Conservation (phyloP, 139 green algal species). For the Chlorella sp. region DNA sequence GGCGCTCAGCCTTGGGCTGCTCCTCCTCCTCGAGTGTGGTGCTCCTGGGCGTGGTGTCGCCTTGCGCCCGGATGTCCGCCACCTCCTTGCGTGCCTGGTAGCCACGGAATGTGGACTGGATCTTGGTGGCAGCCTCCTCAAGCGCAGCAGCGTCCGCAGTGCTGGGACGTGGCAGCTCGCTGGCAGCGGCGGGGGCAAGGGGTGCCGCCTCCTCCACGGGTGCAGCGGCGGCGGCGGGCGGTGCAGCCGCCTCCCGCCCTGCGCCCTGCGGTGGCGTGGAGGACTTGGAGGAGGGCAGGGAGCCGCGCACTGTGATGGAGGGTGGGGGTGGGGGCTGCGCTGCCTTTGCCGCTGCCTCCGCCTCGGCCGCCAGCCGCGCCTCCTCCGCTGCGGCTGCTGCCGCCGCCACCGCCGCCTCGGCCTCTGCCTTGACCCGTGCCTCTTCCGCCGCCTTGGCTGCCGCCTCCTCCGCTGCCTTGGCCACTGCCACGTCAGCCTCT, state of each 20-base stretch:
- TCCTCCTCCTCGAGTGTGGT: too few species aligned
- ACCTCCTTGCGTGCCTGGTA: constrained; percentile 51
- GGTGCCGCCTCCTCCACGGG: constrained; percentile 37
- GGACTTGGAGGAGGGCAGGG: too few species aligned
- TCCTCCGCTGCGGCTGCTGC: not conserved
- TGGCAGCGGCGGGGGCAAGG: not conserved
- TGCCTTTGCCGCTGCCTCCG: not conserved
- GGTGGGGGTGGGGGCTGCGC: too few species aligned
- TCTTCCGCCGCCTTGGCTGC: not conserved
- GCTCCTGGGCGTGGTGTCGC: too few species aligned
- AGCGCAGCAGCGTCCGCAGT: constrained; percentile 4
- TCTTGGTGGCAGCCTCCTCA: constrained; percentile 44
- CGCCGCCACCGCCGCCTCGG: not conserved
- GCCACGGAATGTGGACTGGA: constrained; percentile 59
- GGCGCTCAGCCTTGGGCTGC: too few species aligned
- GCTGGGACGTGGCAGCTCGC: too few species aligned
- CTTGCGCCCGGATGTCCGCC: constrained; percentile 14
- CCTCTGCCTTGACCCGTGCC: constrained; percentile 1
- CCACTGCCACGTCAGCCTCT: constrained; percentile 2
- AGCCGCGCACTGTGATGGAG: too few species aligned
- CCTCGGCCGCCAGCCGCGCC: not conserved
- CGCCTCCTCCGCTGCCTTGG: not conserved
- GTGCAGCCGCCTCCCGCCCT: not conserved
- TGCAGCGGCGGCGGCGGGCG: constrained; percentile 1
- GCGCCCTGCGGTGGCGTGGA: too few species aligned